Evolutionary conservation across 1,284 basidiomycete genomes (phyloP), one percentile per base, ranked within the genome.

Genomic region (Takashimella tepidaria): DNA sequence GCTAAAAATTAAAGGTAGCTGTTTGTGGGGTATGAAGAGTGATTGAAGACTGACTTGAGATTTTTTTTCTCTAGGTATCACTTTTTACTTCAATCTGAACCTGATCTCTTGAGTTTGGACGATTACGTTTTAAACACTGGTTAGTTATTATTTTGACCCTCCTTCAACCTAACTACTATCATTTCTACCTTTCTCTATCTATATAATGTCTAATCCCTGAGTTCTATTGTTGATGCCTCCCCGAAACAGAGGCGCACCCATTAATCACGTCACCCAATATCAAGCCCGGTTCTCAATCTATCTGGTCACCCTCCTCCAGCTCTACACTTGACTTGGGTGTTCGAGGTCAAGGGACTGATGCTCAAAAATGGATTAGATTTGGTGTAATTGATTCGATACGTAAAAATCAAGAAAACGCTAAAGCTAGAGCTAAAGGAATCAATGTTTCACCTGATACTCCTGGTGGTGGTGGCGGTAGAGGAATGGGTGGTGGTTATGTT

Each of bases 121-220:
- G 78, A 82, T 60, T 82, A 78, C 60, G 80, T 82, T 27, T 76
- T 81, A 53, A 80, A 79, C 22, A 81, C 79, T 12, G 78, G 70
- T 67, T n/a, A 49, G 69, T 60, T 41, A n/a, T 16, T 11, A 41
- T 16, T 16, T 11, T 22, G 4, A 12, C 10, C 20, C 16, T 5
- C 2, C 21, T n/a, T n/a, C n/a, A n/a, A n/a, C n/a, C n/a, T n/a
- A n/a, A n/a, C n/a, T n/a, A n/a, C n/a, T 5, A 25, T 11, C 8
- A 23, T 21, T 37, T 16, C 8, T 37, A 24, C 11, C 21, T 19
- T 26, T 25, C 20, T 45, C n/a, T 24, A 13, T 49, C 16, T 41
- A 4, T 5, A 10, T 31, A 19, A 25, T 31, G 19, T 12, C 24
- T 13, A 51, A 12, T 42, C 23, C 3, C 23, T 48, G 26, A 26